phyloP scores from a whole-genome alignment of 495 filamentous ascomycete genomes.

The Hypomontagnella monticulosa region DNA sequence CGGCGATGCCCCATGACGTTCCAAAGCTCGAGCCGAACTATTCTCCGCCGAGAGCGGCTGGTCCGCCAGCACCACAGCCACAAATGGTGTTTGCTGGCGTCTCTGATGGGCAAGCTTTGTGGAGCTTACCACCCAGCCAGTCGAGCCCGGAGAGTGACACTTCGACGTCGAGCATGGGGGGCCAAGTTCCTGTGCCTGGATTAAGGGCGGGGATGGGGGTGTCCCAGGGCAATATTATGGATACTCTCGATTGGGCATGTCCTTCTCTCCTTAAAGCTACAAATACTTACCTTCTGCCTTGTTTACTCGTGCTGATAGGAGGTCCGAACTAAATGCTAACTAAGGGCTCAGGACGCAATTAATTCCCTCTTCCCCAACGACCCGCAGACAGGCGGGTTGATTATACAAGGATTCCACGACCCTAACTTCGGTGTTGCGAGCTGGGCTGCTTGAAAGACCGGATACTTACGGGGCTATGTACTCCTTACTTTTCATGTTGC shows the following conservation, averaged over 20 bases:
- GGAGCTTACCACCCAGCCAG: constrained; percentile 52
- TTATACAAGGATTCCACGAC: constrained; percentile 48
- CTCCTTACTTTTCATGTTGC: background rate
- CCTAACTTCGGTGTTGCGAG: constrained; percentile 40
- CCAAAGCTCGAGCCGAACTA: constrained; percentile 32
- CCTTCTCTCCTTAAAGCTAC: too few species aligned
- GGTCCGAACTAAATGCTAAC: background rate
- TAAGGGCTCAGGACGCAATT: constrained; percentile 43
- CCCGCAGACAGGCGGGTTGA: constrained; percentile 50
- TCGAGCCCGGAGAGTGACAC: constrained; percentile 51
- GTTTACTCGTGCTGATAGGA: background rate
- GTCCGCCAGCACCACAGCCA: constrained; percentile 30
- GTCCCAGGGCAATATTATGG: constrained; percentile 44
- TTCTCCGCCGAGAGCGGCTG: constrained; percentile 28
- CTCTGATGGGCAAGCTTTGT: constrained; percentile 57
- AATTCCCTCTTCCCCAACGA: constrained; percentile 50
- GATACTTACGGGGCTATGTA: background rate
- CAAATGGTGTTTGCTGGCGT: constrained; percentile 57
- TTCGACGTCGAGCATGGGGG: constrained; percentile 32
- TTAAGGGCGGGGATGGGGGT: constrained; percentile 13
- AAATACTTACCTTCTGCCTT: too few species aligned
- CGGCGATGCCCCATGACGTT: constrained; percentile 1
- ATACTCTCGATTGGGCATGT: constrained; percentile 51
- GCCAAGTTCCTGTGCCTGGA: constrained; percentile 6
- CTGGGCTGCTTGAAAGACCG: constrained; percentile 27